These are phyloP conservation scores for Teratosphaeriaceae sp. DNA, from an alignment of 2,329 filamentous ascomycete species.

Conservation along the genomic window DNA sequence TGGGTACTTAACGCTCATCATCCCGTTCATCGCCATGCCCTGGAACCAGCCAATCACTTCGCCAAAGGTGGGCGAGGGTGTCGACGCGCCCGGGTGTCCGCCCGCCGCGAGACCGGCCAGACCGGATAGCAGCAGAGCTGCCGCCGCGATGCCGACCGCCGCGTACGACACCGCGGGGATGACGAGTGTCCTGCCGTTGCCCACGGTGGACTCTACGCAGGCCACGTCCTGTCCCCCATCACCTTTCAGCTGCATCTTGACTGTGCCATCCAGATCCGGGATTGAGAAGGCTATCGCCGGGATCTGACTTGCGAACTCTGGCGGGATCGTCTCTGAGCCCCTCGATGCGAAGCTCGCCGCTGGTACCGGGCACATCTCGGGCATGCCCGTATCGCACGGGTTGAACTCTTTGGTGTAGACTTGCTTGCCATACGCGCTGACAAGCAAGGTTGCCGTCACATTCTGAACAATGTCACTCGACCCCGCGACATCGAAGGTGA, in stretches of 20 bases:
- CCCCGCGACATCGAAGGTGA: constrained; percentile 78
- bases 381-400: constrained; percentile 65
- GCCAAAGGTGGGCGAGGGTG: constrained; percentile 73
- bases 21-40: constrained; percentile 88
- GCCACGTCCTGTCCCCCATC: constrained; percentile 61
- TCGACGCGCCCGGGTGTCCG: constrained; percentile 51
- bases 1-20: constrained; percentile 87
- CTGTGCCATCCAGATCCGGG: constrained; percentile 82
- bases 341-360: constrained; percentile 64
- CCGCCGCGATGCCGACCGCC: constrained; percentile 78
- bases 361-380: constrained; percentile 79
- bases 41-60: constrained; percentile 90
- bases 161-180: constrained; percentile 74
- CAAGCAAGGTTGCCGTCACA: constrained; percentile 67
- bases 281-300: constrained; percentile 84
- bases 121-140: constrained; percentile 67
- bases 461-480: constrained; percentile 68
- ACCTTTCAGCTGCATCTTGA: constrained; percentile 68
- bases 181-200: constrained; percentile 78
- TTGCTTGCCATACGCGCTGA: constrained; percentile 76
- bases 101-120: constrained; percentile 56
- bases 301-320: constrained; percentile 64
- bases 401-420: constrained; percentile 78
- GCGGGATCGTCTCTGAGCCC: constrained; percentile 66
- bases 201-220: constrained; percentile 74